Evolutionary conservation across 2,329 filamentous ascomycete genomes (phyloP), one percentile per base, ranked within the genome.

Genomic region (Metarhizium robertsii): DNA sequence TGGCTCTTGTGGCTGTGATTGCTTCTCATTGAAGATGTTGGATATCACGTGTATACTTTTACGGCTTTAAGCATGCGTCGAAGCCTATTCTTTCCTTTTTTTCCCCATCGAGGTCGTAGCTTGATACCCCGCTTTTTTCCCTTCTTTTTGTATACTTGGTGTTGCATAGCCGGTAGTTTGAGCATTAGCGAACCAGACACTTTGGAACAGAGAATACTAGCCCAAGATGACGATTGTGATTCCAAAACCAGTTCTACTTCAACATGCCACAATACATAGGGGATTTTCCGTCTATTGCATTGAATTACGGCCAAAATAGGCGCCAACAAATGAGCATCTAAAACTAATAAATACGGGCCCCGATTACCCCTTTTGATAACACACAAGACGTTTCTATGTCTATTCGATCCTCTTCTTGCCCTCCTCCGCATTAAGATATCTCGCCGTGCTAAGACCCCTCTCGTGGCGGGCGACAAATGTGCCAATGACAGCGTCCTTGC

Each of bases 371-470:
- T 45, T 10, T 20, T 20, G 18, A 16, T 18, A 20, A 20, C 45
- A 47, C n/a, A 46, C 25, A 7, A 14, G 25, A 16, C 20, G 16
- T 13, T 3, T 50, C 48, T 38, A 40, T n/a, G 29, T 64, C 63
- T 81, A 92, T 69, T 99, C 94, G 66, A 95, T 95, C 69, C 94
- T 89, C 81, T 96, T 99, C 81, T 99, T 99, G 53, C 94, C 94
- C 73, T 99, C 94, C 71, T 99, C 94, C 54, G 95, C 83, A 63
- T 87, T 94, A 36, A 90, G 80, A 63, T 95, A 86, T 59, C 90
- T 80, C 47, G 87, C 86, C 61, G 88, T 89, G 73, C 90, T 96
- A 59, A 90, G 81, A 2, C 91, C 90, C 16, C 92, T 79, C 71
- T 95, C 89, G 67, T 95, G 91, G 50, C 77, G 75, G 32, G 80